Percentiles rank a stretch among this genome's conserved stretches.
These are phyloP conservation scores for Saururus chinensis DNA, from an alignment of 164 flowering plant genomes.

Conservation along the genomic window DNA sequence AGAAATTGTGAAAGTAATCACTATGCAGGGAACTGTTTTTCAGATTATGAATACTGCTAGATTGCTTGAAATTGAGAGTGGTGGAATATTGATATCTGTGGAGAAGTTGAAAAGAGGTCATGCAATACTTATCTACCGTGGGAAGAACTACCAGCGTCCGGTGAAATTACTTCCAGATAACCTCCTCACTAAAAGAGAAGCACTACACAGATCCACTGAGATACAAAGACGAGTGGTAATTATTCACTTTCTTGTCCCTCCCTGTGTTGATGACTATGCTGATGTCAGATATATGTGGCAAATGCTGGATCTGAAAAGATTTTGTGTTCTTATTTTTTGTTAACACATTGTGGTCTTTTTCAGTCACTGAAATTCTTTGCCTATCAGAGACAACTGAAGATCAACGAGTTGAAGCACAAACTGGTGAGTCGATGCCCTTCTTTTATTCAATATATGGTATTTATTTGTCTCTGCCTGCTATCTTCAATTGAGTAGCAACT, in stretches of 20 bases:
- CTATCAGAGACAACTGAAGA: constrained; percentile 39
- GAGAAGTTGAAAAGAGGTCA: constrained; percentile 66
- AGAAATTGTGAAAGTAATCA: constrained; percentile 77
- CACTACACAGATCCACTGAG: constrained; percentile 59
- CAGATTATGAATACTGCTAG: constrained; percentile 50
- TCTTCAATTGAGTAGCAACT: not conserved
- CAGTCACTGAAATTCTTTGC: constrained; percentile 81
- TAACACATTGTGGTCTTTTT: constrained; percentile 2
- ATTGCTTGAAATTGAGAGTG: constrained; percentile 64
- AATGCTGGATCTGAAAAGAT: too few species aligned
- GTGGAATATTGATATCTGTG: constrained; percentile 64
- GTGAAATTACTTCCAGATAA: constrained; percentile 23
- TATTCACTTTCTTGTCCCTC: not conserved
- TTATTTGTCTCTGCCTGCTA: not conserved
- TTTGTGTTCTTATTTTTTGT: too few species aligned
- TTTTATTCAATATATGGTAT: not conserved
- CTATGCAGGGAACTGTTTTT: constrained; percentile 51
- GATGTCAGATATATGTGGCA: too few species aligned
- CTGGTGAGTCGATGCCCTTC: constrained; percentile 32
- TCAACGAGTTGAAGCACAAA: constrained; percentile 39
- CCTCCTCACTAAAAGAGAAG: constrained; percentile 60
- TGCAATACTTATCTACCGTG: constrained; percentile 83
- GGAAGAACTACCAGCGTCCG: constrained; percentile 83
- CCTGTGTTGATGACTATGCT: too few species aligned
- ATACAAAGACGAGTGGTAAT: constrained; percentile 90